Evolutionary conservation across 2,329 filamentous ascomycete genomes (phyloP), one percentile per base, ranked within the genome.

Genomic region (Talaromyces sp.): DNA sequence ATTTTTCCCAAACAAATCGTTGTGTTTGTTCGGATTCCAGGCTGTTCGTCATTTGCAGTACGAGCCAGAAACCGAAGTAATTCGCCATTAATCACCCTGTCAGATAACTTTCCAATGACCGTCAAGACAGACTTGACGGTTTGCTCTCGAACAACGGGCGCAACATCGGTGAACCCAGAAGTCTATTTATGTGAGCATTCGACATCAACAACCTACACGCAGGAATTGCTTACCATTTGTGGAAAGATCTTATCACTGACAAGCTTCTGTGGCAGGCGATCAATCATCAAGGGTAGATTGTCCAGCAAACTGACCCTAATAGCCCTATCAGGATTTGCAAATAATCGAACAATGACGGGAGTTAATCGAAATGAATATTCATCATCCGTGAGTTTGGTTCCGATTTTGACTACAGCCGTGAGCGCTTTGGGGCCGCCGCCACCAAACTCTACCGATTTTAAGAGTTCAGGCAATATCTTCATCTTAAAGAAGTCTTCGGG

Each of bases 391-490:
- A 99, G 81, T 72, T 96, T 98, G 6, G 87, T 81, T 3, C 92
- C 87, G 69, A 99, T 97, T 72, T 96, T 96, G 81, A 98, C 87
- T 44, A 96, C 91, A 1, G 96, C 87, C 1, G 83, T 80, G 64
- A 99, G 90, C 0, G 96, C 93, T 72, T 96, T 96, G 0, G 93
- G 91, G 0, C 95, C 95, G 31, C 95, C 95, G 11, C 93, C 95
- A 7, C 95, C 95, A 75, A 97, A 99, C 71, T 99, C 95, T n/a
- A 98, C 92, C 0, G 93, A 96, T 73, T 98, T 99, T n/a, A 99
- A 83, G 33, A 99, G 81, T 73, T 99, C 95, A 0, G 95, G 95
- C 8, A 99, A 82, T 3, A 99, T 87, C 72, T 98, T 99, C 84
- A 96, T 90, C 73, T 96, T 96, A 82, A 98, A 96, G 75, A 96